phyloP scores from a whole-genome alignment of 495 filamentous ascomycete species.

The Daldinia childiae region DNA sequence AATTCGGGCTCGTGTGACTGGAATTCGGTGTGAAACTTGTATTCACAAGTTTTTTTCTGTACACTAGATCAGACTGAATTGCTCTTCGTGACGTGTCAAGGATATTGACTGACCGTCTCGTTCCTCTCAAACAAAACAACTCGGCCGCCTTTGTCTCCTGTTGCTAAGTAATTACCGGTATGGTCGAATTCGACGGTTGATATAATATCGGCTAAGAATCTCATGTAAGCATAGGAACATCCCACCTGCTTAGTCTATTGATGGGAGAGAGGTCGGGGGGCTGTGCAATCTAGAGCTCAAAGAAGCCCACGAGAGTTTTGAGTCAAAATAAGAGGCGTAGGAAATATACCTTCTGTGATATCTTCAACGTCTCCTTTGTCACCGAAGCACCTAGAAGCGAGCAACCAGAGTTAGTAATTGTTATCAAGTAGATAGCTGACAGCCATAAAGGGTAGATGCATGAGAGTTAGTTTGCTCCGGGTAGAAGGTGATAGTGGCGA shows the following conservation, averaged over 20 bases:
- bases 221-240: conserved; percentile 41
- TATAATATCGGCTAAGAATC: conserved; percentile 88
- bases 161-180: conserved; percentile 97
- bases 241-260: not conserved
- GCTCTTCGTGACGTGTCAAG: conserved; percentile 34
- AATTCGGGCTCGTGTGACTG: conserved; percentile 99
- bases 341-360: conserved; percentile 91
- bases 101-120: conserved; percentile 78
- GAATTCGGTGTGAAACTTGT: conserved; percentile 99
- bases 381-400: conserved; percentile 84
- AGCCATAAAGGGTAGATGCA: not conserved
- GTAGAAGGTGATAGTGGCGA: not conserved
- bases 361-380: conserved; percentile 99
- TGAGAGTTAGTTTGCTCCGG: not conserved
- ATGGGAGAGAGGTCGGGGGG: conserved; percentile 11
- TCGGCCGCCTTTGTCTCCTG: conserved; percentile 95
- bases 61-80: conserved; percentile 29
- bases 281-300: not conserved
- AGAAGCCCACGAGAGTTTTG: conserved; percentile 6
- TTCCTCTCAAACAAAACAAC: conserved; percentile 98
- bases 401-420: conserved; percentile 29
- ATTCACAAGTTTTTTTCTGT: conserved; percentile 99
- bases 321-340: conserved; percentile 3
- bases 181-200: conserved; percentile 99
- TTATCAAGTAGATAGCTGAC: conserved; percentile 11